These are phyloP conservation scores for Cicer chorassanicum DNA, from an alignment of 306 rosid genomes.

Conservation along the genomic window DNA sequence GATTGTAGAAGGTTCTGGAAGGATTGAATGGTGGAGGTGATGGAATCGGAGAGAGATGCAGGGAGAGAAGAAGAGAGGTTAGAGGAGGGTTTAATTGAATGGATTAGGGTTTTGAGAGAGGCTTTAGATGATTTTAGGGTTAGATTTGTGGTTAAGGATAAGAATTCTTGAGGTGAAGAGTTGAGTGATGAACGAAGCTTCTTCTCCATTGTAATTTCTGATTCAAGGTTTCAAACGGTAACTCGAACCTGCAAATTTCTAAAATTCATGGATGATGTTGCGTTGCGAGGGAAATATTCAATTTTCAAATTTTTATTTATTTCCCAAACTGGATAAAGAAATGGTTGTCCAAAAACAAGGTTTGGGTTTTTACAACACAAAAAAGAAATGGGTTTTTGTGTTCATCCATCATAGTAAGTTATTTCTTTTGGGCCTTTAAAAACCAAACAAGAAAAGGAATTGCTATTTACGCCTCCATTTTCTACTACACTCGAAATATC, in stretches of 20 bases:
- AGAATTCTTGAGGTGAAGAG: conserved; percentile 69
- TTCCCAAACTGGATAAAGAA: too few relatives aligned
- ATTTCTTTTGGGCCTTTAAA: too few relatives aligned
- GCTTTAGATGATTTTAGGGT: conserved; percentile 69
- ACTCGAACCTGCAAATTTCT: background rate
- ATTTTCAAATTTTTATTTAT: background rate
- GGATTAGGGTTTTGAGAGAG: conserved; percentile 72
- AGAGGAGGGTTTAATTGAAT: conserved; percentile 63
- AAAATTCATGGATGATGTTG: background rate
- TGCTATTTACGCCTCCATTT: too few relatives aligned
- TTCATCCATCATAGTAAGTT: too few relatives aligned
- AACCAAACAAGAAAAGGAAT: too few relatives aligned
- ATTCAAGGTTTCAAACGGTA: background rate
- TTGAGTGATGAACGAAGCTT: conserved; percentile 71
- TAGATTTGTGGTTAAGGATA: conserved; percentile 55
- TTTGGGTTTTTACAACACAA: too few relatives aligned
- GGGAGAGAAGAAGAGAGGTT: conserved; percentile 68
- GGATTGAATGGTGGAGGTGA: conserved; percentile 55
- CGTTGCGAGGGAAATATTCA: background rate
- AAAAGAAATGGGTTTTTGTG: too few relatives aligned
- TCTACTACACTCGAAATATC: too few relatives aligned
- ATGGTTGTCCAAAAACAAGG: too few relatives aligned
- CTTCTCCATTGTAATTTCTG: conserved; percentile 62
- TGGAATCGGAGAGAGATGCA: conserved; percentile 56
- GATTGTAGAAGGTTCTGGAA: conserved; percentile 49